phyloP scores from a whole-genome alignment of 1,284 basidiomycete genomes.

The Golubevia sp. region DNA sequence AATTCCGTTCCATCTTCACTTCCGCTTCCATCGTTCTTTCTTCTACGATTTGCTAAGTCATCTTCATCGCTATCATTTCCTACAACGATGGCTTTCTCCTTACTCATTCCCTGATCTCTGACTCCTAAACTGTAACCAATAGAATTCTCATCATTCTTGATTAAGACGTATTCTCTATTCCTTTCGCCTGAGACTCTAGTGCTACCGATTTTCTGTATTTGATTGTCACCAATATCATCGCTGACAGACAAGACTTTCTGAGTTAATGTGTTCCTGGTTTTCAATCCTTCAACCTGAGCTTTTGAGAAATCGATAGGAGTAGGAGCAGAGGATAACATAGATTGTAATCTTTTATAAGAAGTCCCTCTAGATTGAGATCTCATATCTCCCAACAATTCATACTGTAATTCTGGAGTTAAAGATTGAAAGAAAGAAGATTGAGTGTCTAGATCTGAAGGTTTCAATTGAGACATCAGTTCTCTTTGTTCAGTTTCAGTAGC shows the following conservation, averaged over 20 bases:
- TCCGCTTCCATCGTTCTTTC: conserved; percentile 10
- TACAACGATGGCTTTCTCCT: conserved; percentile 83
- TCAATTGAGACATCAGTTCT: conserved; percentile 44
- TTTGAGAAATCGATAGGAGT: conserved; percentile 94
- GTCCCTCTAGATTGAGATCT: conserved; percentile 91
- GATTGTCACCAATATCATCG: conserved; percentile 83
- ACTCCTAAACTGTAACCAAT: conserved; percentile 95
- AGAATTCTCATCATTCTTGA: conserved; percentile 80
- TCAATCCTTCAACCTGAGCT: conserved; percentile 87
- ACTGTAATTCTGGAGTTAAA: conserved; percentile 92
- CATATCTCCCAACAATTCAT: conserved; percentile 96
- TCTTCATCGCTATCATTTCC: conserved; percentile 67
- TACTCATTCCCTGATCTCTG: conserved; percentile 73
- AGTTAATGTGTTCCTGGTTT: conserved; percentile 86
- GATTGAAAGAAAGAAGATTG: conserved; percentile 71
- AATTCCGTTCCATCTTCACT: no score
- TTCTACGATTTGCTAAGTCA: conserved; percentile 15
- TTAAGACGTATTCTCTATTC: conserved; percentile 88
- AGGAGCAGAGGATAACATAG: conserved; percentile 80
- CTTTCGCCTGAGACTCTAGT: conserved; percentile 85
- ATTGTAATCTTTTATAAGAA: conserved; percentile 84
- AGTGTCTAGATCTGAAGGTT: conserved; percentile 54
- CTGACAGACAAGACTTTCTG: conserved; percentile 94
- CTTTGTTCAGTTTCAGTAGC: conserved; percentile 55
- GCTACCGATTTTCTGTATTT: conserved; percentile 82